phyloP scores from a whole-genome alignment of 257 asterid genomes.

The Linaria vulgaris region DNA sequence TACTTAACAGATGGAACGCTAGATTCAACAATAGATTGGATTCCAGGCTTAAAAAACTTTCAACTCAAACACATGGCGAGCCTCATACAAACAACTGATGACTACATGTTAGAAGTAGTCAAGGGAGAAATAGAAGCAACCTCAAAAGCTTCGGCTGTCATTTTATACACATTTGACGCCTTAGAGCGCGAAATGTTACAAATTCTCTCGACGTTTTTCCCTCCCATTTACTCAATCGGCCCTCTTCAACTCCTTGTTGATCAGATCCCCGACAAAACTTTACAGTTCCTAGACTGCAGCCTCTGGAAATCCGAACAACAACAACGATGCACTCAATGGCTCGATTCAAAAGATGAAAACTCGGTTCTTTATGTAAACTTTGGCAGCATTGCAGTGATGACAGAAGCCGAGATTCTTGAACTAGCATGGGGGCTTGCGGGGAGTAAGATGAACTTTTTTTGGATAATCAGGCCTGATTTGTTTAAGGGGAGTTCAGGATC shows the following conservation, averaged over 20 bases:
- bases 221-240: constrained; percentile 29
- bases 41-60: constrained; percentile 18
- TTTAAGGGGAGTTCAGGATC: constrained; percentile 5
- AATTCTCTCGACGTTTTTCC: constrained; percentile 11
- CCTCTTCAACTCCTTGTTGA: constrained; percentile 26
- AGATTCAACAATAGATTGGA: constrained; percentile 18
- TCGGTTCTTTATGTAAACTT: constrained; percentile 30
- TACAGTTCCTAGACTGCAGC: constrained; percentile 17
- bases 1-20: constrained; percentile 21
- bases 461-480: constrained; percentile 27
- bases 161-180: constrained; percentile 26
- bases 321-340: constrained; percentile 28
- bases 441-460: constrained; percentile 24
- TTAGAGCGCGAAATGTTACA: constrained; percentile 15
- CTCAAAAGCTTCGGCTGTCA: constrained; percentile 27
- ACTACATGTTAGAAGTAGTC: constrained; percentile 2
- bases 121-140: constrained; percentile 14
- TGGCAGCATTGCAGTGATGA: constrained; percentile 26
- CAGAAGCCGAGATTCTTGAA: constrained; percentile 13
- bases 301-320: constrained; percentile 26
- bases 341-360: constrained; percentile 8
- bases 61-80: constrained; percentile 11
- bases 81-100: constrained; percentile 21
- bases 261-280: constrained; percentile 16
- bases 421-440: constrained; percentile 25